These are phyloP conservation scores for Erodium texanum DNA, from an alignment of 441 rosid species.

Conservation along the genomic window DNA sequence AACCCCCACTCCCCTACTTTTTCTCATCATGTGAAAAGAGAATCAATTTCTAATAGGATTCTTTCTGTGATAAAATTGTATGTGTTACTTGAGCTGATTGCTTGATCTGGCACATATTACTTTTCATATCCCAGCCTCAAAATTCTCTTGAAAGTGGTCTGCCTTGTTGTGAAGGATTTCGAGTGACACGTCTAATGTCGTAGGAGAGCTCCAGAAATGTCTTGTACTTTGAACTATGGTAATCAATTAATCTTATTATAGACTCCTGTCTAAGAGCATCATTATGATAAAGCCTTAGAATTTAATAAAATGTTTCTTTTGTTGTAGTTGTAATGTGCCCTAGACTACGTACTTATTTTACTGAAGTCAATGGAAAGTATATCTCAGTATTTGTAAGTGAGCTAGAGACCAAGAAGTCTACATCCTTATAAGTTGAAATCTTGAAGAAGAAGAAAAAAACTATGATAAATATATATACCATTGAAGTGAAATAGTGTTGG, in stretches of 20 bases:
- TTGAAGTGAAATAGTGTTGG: background rate
- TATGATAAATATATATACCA: background rate
- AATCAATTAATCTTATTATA: background rate
- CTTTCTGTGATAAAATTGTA: too few relatives aligned
- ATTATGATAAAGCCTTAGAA: background rate
- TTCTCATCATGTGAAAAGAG: too few relatives aligned
- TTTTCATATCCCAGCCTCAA: too few relatives aligned
- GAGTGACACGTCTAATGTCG: background rate
- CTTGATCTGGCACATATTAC: too few relatives aligned
- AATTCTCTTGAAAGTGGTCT: too few relatives aligned
- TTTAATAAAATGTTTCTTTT: background rate
- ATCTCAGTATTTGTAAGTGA: background rate
- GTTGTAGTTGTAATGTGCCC: background rate
- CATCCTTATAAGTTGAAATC: background rate
- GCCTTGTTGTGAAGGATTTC: background rate
- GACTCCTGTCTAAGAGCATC: background rate
- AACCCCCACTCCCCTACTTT: too few relatives aligned
- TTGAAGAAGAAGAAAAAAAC: background rate
- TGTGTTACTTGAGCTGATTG: too few relatives aligned
- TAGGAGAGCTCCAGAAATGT: background rate
- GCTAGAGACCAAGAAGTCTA: background rate
- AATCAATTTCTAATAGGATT: too few relatives aligned
- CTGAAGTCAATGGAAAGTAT: background rate
- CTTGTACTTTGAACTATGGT: background rate
- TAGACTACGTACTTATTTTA: background rate